Evolutionary conservation across 2,329 filamentous ascomycete genomes (phyloP).

Genomic region (Colletotrichum gloeosporioides): DNA sequence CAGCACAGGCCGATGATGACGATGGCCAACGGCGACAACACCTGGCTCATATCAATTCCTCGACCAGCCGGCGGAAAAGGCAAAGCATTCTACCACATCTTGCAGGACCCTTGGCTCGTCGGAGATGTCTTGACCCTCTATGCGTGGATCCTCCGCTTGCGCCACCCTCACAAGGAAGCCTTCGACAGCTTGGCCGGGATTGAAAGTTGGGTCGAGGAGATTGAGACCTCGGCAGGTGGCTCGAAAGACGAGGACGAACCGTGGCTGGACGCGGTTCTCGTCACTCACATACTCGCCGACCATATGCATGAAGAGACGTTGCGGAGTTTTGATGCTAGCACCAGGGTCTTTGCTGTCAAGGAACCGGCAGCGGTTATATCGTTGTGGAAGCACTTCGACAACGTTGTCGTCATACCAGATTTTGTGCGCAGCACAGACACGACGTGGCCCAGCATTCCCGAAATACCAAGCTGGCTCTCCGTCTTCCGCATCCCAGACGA

Average conservation of each 20-base stretch:
- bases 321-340: not conserved
- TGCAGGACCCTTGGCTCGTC: slow-evolving; percentile 37
- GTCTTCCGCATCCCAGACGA: not conserved
- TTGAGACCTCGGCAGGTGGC: not conserved
- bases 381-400: not conserved
- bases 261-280: not conserved
- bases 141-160: not conserved
- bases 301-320: not conserved
- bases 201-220: not conserved
- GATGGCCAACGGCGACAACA: slow-evolving; percentile 37
- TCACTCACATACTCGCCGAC: not conserved
- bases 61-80: slow-evolving; percentile 25
- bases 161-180: not conserved
- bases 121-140: slow-evolving; percentile 15
- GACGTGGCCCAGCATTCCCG: not conserved
- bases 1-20: slow-evolving; percentile 30
- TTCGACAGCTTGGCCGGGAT: not conserved
- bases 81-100: slow-evolving; percentile 35
- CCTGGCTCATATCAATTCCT: slow-evolving; percentile 39
- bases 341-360: not conserved
- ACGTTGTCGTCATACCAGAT: not conserved
- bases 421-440: not conserved
- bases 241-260: not conserved
- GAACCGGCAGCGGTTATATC: not conserved
- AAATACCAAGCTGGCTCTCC: not conserved